Evolutionary conservation across 1,284 basidiomycete genomes (phyloP), one percentile per base, ranked within the genome.

Genomic region (Irpex sp.): DNA sequence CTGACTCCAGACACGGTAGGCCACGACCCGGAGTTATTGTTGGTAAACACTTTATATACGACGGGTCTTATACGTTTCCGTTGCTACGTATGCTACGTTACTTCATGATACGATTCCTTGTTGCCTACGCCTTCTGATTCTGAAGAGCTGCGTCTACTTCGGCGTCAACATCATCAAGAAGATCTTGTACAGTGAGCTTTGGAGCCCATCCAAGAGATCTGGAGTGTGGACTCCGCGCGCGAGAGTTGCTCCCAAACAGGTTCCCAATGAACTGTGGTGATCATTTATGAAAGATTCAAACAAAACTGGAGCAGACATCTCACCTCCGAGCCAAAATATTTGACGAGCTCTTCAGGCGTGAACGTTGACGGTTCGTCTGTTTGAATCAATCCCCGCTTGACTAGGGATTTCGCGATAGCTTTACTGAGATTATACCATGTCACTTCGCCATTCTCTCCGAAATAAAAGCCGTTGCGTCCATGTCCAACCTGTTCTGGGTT

Each of bases 401-500:
- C 26, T 2, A 26, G 26, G 26, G 26, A 26, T 26, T 26, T 70
- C 9, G 71, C 66, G 13, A 81, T 66, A 0, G 71, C 73, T 36
- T 39, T 26, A 0, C 49, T 51, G 36, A 82, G 65, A 11, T 76
- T 70, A 59, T 74, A 69, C 62, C 78, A 66, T 9, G 66, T 69
- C 64, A 79, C 74, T 63, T 82, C 79, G 35, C 80, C 80, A 63
- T 79, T 80, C 66, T 79, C 81, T 11, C 69, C 79, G 65, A 83
- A 80, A 67, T 81, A 83, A 65, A 75, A 81, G 1, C 82, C 82
- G 5, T 78, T 72, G 9, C 72, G 69, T 1, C 82, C 82, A 59
- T 82, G 80, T 3, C 67, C 67, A 39, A 70, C 68, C 11, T 13
- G 51, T 15, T 66, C 58, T n/a, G 62, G 31, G 13, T 58, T 61